Evolutionary conservation across 768 basidiomycete species (phyloP), one percentile per base, ranked within the genome.

Genomic region (Thelephora aurantiotincta): DNA sequence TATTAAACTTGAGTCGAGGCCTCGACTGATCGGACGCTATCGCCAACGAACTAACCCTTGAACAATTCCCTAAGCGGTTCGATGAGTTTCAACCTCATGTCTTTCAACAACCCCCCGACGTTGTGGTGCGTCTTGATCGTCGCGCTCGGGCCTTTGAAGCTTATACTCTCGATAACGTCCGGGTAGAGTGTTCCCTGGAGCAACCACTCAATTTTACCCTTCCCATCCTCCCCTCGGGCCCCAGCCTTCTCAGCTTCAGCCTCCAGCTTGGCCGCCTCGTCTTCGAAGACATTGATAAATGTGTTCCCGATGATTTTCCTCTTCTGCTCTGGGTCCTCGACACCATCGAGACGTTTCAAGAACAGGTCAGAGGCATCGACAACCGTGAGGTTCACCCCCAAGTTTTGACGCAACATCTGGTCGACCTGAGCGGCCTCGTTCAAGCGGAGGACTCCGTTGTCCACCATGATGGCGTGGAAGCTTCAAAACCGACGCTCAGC

Each of bases 51-150:
- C 70, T 19, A 54, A 89, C 94, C 96, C 72, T 99, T 98, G 79
- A 99, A 99, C 14, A 99, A 72, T 68, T 98, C 96, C 33, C 96
- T 75, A 34, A 99, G 68, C 16, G 96, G 96, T 67, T 99, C 96
- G 54, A 99, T 98, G 44, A 99, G 74, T 69, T 98, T 98, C 57
- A 99, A 75, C 64, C 91, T 96, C 96, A 98, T 99, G 65, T 98
- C 84, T 60, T 85, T 87, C 51, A 97, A 72, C 45, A 99, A 69
- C 2, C 94, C 94, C 23, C 96, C 96, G 54, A 98, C 96, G 55
- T 99, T 99, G 64, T 98, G 96, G 63, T 99, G 96, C 2, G 96
- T 98, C 73, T 99, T 99, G 73, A 99, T 99, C 9, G 94, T 98
- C 35, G 96, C 96, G 54, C 86, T 90, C 0, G 96, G 96, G 2